Evolutionary conservation across 208 protist genomes (phyloP).

Genomic region (Leishmania lainsoni): DNA sequence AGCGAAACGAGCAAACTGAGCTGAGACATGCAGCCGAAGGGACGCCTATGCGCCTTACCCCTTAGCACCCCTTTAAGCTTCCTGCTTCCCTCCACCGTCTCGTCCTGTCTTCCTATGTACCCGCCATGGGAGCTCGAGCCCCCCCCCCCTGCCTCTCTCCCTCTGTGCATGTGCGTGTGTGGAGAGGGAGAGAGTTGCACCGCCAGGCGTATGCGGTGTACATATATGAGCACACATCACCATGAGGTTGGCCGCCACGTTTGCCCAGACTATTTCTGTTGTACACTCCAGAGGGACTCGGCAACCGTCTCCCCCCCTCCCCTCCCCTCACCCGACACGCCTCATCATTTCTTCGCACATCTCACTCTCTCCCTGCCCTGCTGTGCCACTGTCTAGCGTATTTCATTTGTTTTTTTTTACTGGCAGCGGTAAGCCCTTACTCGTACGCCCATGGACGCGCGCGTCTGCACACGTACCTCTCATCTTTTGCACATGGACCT

Average conservation of each 20-base stretch:
- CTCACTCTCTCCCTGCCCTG: background rate
- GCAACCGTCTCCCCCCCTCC: too few species aligned
- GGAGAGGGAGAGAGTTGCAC: too few species aligned
- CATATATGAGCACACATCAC: too few species aligned
- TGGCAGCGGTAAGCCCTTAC: background rate
- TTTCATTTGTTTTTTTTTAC: background rate
- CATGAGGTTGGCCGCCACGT: too few species aligned
- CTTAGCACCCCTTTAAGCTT: background rate
- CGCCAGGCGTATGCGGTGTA: too few species aligned
- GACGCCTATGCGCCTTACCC: background rate
- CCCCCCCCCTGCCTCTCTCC: too few species aligned
- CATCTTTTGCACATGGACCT: background rate
- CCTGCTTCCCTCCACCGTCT: background rate
- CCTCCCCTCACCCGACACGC: background rate
- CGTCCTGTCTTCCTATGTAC: background rate
- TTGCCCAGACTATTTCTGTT: too few species aligned
- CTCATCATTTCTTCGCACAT: background rate
- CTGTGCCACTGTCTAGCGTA: background rate
- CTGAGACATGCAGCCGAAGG: too few species aligned
- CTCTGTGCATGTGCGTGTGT: too few species aligned
- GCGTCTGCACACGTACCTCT: background rate
- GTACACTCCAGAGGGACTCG: too few species aligned
- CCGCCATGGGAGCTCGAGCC: conserved; percentile 1
- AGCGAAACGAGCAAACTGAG: background rate
- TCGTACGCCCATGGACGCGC: background rate